These are phyloP conservation scores for Citeromyces nyonsensis DNA, from an alignment of 805 yeast species.

Conservation along the genomic window DNA sequence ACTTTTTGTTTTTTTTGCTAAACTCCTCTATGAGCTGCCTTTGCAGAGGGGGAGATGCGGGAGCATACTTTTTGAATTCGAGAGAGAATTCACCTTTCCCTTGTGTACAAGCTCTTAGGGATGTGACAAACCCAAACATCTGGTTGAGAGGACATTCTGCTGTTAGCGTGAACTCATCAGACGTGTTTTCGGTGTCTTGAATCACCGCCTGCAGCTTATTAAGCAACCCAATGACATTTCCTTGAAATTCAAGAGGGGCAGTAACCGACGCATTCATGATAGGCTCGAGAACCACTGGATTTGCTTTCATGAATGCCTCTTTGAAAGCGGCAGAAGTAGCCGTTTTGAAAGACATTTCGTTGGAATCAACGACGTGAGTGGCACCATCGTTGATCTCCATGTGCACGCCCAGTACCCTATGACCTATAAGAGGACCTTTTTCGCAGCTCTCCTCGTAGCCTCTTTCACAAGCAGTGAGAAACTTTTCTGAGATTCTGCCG, in stretches of 20 bases:
- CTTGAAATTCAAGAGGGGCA: slow-evolving; percentile 95
- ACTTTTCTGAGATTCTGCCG: slow-evolving; percentile 94
- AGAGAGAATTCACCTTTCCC: slow-evolving; percentile 97
- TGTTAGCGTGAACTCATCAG: slow-evolving; percentile 83
- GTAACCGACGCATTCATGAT: slow-evolving; percentile 88
- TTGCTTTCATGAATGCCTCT: slow-evolving; percentile 72
- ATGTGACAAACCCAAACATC: slow-evolving; percentile 93
- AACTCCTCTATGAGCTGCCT: slow-evolving; percentile 78
- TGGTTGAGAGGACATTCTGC: slow-evolving; percentile 96
- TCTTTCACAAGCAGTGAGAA: slow-evolving; percentile 82
- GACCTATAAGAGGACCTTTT: slow-evolving; percentile 95
- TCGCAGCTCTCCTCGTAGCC: slow-evolving; percentile 92
- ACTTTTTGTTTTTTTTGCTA: slow-evolving; percentile 34
- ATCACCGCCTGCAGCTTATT: slow-evolving; percentile 89
- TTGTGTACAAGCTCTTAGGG: slow-evolving; percentile 91
- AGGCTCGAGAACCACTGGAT: slow-evolving; percentile 89
- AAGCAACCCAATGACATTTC: slow-evolving; percentile 76
- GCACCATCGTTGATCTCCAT: slow-evolving; percentile 97
- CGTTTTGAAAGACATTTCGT: slow-evolving; percentile 86
- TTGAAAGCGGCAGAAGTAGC: slow-evolving; percentile 89
- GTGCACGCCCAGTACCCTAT: slow-evolving; percentile 79
- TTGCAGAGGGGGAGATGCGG: slow-evolving; percentile 83
- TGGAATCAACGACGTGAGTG: slow-evolving; percentile 92
- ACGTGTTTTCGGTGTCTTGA: slow-evolving; percentile 84
- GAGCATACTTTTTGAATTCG: slow-evolving; percentile 87